Conservation (phyloP, 768 basidiomycete genomes). For the Lactifluus rugatus region DNA sequence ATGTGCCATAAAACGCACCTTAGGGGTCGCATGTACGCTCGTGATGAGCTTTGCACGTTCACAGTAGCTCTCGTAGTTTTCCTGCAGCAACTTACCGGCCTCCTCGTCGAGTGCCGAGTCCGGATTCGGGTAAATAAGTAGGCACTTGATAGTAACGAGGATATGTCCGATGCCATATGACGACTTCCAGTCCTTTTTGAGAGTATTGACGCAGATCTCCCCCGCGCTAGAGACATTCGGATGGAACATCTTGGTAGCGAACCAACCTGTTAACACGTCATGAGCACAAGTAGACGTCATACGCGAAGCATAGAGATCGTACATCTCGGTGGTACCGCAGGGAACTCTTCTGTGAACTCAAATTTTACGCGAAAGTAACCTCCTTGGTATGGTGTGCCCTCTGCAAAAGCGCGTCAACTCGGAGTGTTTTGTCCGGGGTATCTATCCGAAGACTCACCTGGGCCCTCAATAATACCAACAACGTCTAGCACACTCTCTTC, state of each 20-base stretch:
- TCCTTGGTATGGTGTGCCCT: slow-evolving; percentile 59
- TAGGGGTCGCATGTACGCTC: slow-evolving; percentile 82
- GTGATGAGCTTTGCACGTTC: slow-evolving; percentile 82
- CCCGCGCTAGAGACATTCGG: slow-evolving; percentile 86
- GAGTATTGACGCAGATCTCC: slow-evolving; percentile 94
- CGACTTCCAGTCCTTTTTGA: slow-evolving; percentile 96
- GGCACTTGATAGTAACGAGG: slow-evolving; percentile 86
- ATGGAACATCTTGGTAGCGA: slow-evolving; percentile 92
- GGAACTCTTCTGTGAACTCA: slow-evolving; percentile 88
- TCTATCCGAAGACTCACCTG: slow-evolving; percentile 48
- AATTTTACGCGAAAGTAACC: slow-evolving; percentile 75
- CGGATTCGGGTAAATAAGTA: slow-evolving; percentile 94
- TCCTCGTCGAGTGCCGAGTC: slow-evolving; percentile 95
- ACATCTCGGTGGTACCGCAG: slow-evolving; percentile 93
- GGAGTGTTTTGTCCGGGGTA: background rate
- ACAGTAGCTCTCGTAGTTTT: slow-evolving; percentile 84
- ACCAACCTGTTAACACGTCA: slow-evolving; percentile 50
- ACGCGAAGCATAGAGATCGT: slow-evolving; percentile 22
- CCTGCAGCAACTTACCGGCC: slow-evolving; percentile 83
- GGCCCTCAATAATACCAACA: slow-evolving; percentile 82
- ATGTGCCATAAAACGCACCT: slow-evolving; percentile 30
- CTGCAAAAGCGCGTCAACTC: slow-evolving; percentile 27
- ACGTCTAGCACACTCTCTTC: slow-evolving; percentile 88
- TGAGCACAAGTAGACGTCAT: background rate
- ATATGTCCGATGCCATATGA: slow-evolving; percentile 88